Evolutionary conservation across 495 filamentous ascomycete genomes (phyloP).

Genomic region (Tuber borchii): DNA sequence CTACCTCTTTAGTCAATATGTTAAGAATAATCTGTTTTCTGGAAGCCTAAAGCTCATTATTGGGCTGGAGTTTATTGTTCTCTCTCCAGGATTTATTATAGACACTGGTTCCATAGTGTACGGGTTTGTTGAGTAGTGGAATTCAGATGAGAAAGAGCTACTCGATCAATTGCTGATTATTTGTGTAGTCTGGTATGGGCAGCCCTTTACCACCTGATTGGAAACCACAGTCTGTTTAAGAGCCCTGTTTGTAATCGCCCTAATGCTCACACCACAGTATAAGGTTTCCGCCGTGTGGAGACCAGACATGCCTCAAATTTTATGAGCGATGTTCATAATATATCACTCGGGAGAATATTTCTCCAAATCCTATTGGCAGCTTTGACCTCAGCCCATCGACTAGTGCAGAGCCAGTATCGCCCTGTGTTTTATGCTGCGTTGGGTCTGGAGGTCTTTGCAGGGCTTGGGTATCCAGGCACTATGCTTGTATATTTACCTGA

Average conservation of each 20-base stretch:
- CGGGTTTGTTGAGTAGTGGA: not conserved
- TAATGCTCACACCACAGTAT: not conserved
- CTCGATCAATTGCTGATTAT: not conserved
- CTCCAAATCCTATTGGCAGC: not conserved
- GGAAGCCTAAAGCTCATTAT: too few species aligned
- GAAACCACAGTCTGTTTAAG: not conserved
- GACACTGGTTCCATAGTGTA: too few species aligned
- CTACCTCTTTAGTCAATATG: too few species aligned
- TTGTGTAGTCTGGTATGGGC: not conserved
- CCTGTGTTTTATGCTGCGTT: not conserved
- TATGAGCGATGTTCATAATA: not conserved
- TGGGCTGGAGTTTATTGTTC: too few species aligned
- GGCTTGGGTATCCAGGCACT: not conserved
- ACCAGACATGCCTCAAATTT: not conserved
- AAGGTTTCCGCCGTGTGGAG: not conserved
- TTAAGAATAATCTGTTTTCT: too few species aligned
- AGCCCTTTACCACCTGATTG: not conserved
- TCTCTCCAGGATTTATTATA: too few species aligned
- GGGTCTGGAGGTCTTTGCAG: not conserved
- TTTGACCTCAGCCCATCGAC: not conserved
- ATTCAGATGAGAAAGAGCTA: not conserved
- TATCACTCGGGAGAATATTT: not conserved
- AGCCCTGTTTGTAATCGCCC: not conserved
- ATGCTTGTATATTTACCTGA: not conserved
- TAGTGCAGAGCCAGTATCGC: not conserved